A percentile compares a stretch with the other conserved stretches of the same genome.
These are phyloP conservation scores for Phytophthora chlamydospora DNA, from an alignment of 352 stramenopile genomes.

Conservation along the genomic window DNA sequence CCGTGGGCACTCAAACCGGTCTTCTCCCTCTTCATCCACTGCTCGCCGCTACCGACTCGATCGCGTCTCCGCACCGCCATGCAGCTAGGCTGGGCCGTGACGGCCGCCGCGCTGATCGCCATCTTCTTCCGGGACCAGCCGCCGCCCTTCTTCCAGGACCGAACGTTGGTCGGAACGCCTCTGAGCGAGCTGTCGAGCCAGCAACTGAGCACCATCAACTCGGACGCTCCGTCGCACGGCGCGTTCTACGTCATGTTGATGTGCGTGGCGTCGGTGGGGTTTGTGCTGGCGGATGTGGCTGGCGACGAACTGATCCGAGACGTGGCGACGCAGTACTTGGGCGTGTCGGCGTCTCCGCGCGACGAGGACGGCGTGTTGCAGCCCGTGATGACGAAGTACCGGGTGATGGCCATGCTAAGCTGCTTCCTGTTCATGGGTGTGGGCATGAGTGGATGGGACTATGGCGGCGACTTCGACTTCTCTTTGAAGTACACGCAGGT, in stretches of 20 bases:
- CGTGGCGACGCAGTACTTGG: constrained; percentile 25
- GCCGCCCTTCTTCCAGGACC: constrained; percentile 53
- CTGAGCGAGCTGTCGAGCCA: constrained; percentile 30
- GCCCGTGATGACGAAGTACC: constrained; percentile 41
- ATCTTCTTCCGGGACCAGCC: constrained; percentile 51
- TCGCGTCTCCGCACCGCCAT: constrained; percentile 41
- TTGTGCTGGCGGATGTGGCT: constrained; percentile 80
- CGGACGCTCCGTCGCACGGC: constrained; percentile 44
- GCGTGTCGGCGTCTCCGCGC: constrained; percentile 10
- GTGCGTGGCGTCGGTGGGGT: constrained; percentile 69
- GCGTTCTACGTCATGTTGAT: constrained; percentile 70
- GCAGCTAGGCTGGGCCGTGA: constrained; percentile 51
- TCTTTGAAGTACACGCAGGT: constrained; percentile 54
- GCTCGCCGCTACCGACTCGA: constrained; percentile 27
- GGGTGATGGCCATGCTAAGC: constrained; percentile 42
- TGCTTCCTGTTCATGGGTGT: constrained; percentile 66
- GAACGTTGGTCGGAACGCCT: constrained; percentile 31
- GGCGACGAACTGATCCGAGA: constrained; percentile 64
- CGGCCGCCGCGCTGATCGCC: constrained; percentile 31
- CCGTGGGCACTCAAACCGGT: constrained; percentile 63
- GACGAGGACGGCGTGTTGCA: constrained; percentile 37
- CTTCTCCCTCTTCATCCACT: constrained; percentile 48
- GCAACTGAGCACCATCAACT: constrained; percentile 46
- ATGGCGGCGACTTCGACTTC: constrained; percentile 70
- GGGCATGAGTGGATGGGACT: constrained; percentile 61